phyloP scores from a whole-genome alignment of 805 yeast species.

The Ogataea naganishii region DNA sequence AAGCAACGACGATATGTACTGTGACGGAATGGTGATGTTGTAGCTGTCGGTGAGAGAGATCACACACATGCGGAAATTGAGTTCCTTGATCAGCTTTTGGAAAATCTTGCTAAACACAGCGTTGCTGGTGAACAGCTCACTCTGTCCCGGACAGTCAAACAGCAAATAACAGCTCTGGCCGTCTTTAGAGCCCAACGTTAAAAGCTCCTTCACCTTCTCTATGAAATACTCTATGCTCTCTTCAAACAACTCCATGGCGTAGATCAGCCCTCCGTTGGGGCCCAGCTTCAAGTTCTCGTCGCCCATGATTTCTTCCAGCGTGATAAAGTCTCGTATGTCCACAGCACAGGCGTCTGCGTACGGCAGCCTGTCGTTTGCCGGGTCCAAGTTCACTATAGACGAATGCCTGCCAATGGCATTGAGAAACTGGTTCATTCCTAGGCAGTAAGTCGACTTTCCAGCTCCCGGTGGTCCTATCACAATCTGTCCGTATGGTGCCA shows the following conservation, averaged over 20 bases:
- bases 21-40: slow-evolving; percentile 79
- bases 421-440: slow-evolving; percentile 87
- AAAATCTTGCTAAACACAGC: slow-evolving; percentile 64
- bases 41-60: slow-evolving; percentile 80
- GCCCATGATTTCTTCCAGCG: slow-evolving; percentile 52
- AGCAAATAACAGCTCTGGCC: slow-evolving; percentile 49
- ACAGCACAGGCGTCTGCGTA: slow-evolving; percentile 47
- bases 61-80: slow-evolving; percentile 72
- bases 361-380: slow-evolving; percentile 53
- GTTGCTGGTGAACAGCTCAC: slow-evolving; percentile 89
- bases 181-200: slow-evolving; percentile 34
- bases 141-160: slow-evolving; percentile 95
- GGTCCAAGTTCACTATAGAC: slow-evolving; percentile 82
- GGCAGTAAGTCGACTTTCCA: slow-evolving; percentile 92
- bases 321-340: slow-evolving; percentile 48
- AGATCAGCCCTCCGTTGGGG: slow-evolving; percentile 83
- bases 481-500: slow-evolving; percentile 74
- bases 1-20: slow-evolving; percentile 73
- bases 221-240: slow-evolving; percentile 51
- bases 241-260: slow-evolving; percentile 67
- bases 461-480: slow-evolving; percentile 98
- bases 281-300: slow-evolving; percentile 40
- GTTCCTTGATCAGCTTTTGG: slow-evolving; percentile 47
- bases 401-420: slow-evolving; percentile 90
- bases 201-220: slow-evolving; percentile 45